Evolutionary conservation across 352 stramenopile species (phyloP), one percentile per base, ranked within the genome.

Genomic region (Phytophthora lateralis): DNA sequence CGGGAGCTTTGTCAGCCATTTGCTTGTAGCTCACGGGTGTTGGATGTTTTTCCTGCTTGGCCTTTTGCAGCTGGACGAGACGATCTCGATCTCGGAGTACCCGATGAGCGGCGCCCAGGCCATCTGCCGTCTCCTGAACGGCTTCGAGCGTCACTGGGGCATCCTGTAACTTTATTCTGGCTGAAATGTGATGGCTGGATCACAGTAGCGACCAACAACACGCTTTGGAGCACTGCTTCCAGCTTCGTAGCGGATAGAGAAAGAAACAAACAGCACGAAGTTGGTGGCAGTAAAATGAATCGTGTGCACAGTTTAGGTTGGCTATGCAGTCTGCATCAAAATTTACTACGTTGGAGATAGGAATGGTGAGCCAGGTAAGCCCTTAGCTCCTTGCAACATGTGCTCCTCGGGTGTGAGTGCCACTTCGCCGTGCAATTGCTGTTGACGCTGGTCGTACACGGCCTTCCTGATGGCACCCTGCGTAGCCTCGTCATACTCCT

Each of bases 391-490:
- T 41, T 98, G 80, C 32, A 99, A 63, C 21, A 98, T 90, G 37
- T 97, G 81, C 63, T 98, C 75, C 63, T 98, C 97, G 12, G 75
- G 66, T 69, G 97, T 97, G 32, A 87, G 90, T 2, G 95, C 97
- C n/a, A 96, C 85, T 17, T 90, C 70, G 7, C 95, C 93, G 58
- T 93, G 68, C 35, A 60, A 17, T 44, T 97, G 93, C 66, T 98
- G 96, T 72, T 99, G 96, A 37, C 91, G 80, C 71, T 98, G 89
- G 55, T 97, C 86, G 53, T 93, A 93, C 51, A 99, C 98, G 82
- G 99, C 98, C 68, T 99, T 99, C 67, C 99, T 96, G 42, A 99
- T 98, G 8, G 97, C 98, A 35, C 98, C 92, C 66, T 98, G 83
- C 7, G 97, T 99, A 44, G 97, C 95, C 9, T 89, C 91, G 74